Conservation (phyloP, 2,329 filamentous ascomycete species). For the Calonectria pseudoreteaudii region DNA sequence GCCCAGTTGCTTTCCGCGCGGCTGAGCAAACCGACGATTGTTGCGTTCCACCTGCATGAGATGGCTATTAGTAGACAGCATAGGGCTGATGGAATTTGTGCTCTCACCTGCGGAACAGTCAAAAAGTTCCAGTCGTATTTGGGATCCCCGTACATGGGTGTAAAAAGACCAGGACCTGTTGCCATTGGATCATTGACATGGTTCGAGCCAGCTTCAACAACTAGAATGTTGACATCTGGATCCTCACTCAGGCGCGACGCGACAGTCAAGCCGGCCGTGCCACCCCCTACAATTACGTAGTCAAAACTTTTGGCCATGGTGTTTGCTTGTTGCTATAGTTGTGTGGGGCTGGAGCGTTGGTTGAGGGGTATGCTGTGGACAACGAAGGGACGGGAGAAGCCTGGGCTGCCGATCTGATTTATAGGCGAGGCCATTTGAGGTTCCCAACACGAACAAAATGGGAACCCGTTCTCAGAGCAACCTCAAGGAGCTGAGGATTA, state of each 20-base stretch:
- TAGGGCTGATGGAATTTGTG: not conserved
- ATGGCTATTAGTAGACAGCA: not conserved
- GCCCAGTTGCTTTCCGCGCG: not conserved
- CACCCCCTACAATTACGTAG: not conserved
- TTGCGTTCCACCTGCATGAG: not conserved
- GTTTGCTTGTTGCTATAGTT: not conserved
- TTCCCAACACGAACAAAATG: not conserved
- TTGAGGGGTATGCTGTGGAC: not conserved
- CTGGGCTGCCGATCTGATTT: not conserved
- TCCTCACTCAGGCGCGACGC: not conserved
- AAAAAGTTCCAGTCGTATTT: conserved; percentile 5
- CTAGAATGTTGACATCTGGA: not conserved
- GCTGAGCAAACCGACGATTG: not conserved
- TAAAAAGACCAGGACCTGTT: not conserved
- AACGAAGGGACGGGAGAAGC: not conserved
- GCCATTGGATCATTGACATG: not conserved
- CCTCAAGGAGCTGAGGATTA: too few relatives aligned
- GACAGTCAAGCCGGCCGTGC: not conserved
- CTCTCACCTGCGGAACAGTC: not conserved
- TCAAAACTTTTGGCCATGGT: not conserved
- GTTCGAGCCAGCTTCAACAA: not conserved
- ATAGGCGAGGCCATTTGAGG: not conserved
- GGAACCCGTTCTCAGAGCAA: too few relatives aligned
- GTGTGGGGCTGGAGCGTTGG: not conserved
- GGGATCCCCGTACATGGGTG: not conserved